phyloP scores from a whole-genome alignment of 2,329 filamentous ascomycete species.

The Colletotrichum agaves region DNA sequence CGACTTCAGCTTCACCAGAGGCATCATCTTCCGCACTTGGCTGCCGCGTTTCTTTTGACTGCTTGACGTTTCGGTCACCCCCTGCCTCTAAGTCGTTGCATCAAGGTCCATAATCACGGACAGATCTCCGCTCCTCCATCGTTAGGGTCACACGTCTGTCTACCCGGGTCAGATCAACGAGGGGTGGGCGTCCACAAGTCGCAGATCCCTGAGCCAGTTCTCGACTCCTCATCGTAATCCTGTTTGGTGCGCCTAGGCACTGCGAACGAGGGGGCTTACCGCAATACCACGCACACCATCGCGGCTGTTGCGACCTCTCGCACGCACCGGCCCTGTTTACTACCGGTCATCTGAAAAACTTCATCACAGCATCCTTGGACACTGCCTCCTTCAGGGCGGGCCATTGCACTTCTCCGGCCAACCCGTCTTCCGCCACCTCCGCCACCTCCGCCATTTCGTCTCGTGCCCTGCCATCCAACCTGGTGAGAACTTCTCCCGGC shows the following conservation, averaged over 20 bases:
- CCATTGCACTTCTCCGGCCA: not conserved
- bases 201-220: slow-evolving; percentile 6
- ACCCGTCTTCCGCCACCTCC: not conserved
- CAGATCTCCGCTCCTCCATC: slow-evolving; percentile 11
- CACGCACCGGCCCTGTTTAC: not conserved
- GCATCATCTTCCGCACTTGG: not conserved
- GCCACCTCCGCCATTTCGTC: slow-evolving; percentile 6
- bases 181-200: slow-evolving; percentile 11
- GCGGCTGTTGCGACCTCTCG: not conserved
- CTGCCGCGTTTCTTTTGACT: slow-evolving; percentile 11
- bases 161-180: slow-evolving; percentile 16
- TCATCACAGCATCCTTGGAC: slow-evolving; percentile 2
- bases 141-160: not conserved
- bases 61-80: not conserved
- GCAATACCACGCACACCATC: slow-evolving; percentile 4
- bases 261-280: not conserved
- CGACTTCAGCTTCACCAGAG: not conserved
- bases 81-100: slow-evolving; percentile 10
- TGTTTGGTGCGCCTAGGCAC: slow-evolving; percentile 8
- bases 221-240: not conserved
- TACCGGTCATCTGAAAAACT: slow-evolving; percentile 5
- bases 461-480: slow-evolving; percentile 13
- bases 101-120: slow-evolving; percentile 15
- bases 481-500: slow-evolving; percentile 15
- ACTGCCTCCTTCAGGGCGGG: slow-evolving; percentile 1